Evolutionary conservation across 768 basidiomycete species (phyloP).

Genomic region (Serpula lacrymans): DNA sequence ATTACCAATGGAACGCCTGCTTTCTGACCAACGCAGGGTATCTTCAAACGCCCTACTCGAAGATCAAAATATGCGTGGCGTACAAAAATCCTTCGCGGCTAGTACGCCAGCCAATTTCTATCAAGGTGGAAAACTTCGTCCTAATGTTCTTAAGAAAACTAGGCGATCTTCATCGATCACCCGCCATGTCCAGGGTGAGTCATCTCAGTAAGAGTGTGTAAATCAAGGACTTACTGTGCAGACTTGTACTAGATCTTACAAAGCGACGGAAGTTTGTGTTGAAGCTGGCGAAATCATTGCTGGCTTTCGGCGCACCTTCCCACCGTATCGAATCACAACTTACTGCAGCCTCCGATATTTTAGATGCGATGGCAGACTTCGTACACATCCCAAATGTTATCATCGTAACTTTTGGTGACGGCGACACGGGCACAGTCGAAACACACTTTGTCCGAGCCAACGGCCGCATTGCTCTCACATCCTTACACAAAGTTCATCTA

Average conservation of each 20-base stretch:
- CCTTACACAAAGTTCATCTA: constrained; percentile 76
- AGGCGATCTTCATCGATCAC: constrained; percentile 34
- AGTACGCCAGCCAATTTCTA: constrained; percentile 24
- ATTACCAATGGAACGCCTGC: constrained; percentile 12
- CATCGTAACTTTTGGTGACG: constrained; percentile 81
- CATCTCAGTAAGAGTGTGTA: not conserved
- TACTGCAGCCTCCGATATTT: constrained; percentile 69
- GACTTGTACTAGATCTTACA: constrained; percentile 37
- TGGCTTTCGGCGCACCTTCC: constrained; percentile 92
- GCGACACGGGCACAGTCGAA: constrained; percentile 65
- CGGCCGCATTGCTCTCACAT: constrained; percentile 77
- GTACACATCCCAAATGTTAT: constrained; percentile 78
- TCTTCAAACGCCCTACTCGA: constrained; percentile 13
- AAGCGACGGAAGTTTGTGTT: constrained; percentile 72
- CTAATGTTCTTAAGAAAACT: constrained; percentile 27
- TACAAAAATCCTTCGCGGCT: constrained; percentile 8
- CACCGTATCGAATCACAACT: constrained; percentile 92
- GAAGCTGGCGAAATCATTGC: constrained; percentile 81
- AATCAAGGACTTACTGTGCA: constrained; percentile 1
- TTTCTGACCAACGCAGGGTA: constrained; percentile 2
- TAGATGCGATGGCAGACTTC: constrained; percentile 79
- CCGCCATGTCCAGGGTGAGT: constrained; percentile 46
- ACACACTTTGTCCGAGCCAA: constrained; percentile 85
- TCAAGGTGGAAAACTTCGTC: constrained; percentile 24
- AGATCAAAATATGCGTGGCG: not conserved